Percentiles rank a stretch among this genome's conserved stretches.
phyloP scores from a whole-genome alignment of 1,139 yeast species.

The Blastobotrys malaysiensis region DNA sequence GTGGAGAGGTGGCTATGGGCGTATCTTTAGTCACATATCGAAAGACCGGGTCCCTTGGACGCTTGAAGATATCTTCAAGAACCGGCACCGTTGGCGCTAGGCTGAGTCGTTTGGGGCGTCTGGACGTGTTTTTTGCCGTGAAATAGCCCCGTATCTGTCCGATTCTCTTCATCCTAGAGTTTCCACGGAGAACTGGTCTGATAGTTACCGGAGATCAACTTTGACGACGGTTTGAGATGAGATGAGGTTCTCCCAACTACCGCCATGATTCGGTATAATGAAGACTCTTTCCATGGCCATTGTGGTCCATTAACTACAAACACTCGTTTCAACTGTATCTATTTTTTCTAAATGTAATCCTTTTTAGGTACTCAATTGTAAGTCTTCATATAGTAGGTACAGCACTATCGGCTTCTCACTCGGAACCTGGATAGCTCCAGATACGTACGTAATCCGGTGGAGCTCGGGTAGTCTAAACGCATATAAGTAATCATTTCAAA shows the following conservation, averaged over 20 bases:
- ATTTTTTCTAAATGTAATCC: too few relatives aligned
- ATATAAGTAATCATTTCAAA: too few relatives aligned
- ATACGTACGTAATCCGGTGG: too few relatives aligned
- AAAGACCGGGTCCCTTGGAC: neutral
- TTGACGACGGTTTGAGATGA: neutral
- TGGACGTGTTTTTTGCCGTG: neutral
- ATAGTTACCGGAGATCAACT: neutral
- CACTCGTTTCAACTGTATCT: too few relatives aligned
- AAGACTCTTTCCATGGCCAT: too few relatives aligned
- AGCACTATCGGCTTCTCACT: too few relatives aligned
- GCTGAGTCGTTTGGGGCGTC: neutral
- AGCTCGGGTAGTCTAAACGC: too few relatives aligned
- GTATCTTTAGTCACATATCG: constrained; percentile 20
- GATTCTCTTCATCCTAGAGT: neutral
- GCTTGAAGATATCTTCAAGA: neutral
- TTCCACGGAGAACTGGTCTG: neutral
- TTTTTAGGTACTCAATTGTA: too few relatives aligned
- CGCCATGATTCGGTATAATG: too few relatives aligned
- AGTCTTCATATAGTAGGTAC: too few relatives aligned
- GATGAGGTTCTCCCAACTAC: neutral
- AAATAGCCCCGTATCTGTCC: neutral
- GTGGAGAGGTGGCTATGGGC: constrained; percentile 16
- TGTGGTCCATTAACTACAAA: too few relatives aligned
- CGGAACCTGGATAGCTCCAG: too few relatives aligned
- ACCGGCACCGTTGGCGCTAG: neutral